Evolutionary conservation across 2,329 filamentous ascomycete genomes (phyloP).

Genomic region (Thelonectria blattea): DNA sequence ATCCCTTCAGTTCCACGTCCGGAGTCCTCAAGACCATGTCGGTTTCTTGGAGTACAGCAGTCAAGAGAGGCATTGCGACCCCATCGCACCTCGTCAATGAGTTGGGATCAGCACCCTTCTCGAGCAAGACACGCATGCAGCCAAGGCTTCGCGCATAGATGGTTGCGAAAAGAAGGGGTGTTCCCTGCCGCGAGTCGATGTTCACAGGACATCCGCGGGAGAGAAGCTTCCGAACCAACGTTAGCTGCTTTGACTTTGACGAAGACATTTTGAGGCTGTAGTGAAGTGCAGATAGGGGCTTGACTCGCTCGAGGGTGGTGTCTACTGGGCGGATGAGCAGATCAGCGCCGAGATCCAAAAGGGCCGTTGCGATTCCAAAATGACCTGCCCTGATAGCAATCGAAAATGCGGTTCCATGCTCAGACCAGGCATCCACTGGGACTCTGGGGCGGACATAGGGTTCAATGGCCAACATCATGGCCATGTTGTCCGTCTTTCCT

Average conservation of each 20-base stretch:
- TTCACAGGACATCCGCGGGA: neutral
- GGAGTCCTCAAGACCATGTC: neutral
- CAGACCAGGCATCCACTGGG: too few relatives aligned
- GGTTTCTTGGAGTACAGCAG: slow-evolving; percentile 6
- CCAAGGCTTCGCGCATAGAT: neutral
- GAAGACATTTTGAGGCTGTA: neutral
- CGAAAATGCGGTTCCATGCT: too few relatives aligned
- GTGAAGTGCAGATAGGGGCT: neutral
- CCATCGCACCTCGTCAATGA: neutral
- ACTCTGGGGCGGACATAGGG: too few relatives aligned
- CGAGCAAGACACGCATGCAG: slow-evolving; percentile 8
- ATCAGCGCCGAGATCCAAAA: too few relatives aligned
- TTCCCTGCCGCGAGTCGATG: neutral
- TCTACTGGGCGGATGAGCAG: too few relatives aligned
- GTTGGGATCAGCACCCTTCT: slow-evolving; percentile 13
- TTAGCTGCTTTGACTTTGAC: neutral
- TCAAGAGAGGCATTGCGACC: slow-evolving; percentile 17
- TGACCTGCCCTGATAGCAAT: too few relatives aligned
- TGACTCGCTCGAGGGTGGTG: too few relatives aligned
- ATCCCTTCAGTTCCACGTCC: neutral
- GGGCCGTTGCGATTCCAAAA: too few relatives aligned
- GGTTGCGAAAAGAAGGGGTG: slow-evolving; percentile 17
- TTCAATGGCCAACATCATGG: too few relatives aligned
- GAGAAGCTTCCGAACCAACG: neutral
- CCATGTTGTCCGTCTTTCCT: too few relatives aligned